phyloP scores from a whole-genome alignment of 768 basidiomycete genomes.

The Daedaleopsis nitida region DNA sequence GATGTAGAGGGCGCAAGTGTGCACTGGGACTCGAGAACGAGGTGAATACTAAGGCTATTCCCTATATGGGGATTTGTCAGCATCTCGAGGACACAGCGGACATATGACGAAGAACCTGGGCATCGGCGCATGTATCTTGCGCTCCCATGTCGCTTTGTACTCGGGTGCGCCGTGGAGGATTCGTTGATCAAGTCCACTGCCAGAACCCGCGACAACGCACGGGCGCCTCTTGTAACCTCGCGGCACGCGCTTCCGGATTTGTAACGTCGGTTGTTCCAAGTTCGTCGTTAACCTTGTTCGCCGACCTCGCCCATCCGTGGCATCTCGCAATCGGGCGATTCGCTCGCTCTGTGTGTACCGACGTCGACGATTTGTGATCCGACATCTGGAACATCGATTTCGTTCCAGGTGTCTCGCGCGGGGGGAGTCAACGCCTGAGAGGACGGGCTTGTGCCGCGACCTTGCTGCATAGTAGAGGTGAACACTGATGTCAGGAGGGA shows the following conservation, averaged over 20 bases:
- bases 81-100: neutral
- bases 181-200: conserved; percentile 4
- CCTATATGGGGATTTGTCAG: conserved; percentile 5
- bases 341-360: conserved; percentile 5
- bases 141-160: conserved; percentile 2
- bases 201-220: neutral
- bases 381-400: too few relatives aligned
- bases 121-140: neutral
- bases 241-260: neutral
- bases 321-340: conserved; percentile 2
- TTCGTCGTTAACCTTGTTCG: conserved; percentile 11
- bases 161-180: neutral
- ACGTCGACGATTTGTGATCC: too few relatives aligned
- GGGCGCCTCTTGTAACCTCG: neutral
- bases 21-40: neutral
- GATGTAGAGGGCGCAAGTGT: neutral
- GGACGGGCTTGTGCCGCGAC: too few relatives aligned
- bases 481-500: too few relatives aligned
- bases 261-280: conserved; percentile 4
- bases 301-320: neutral
- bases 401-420: too few relatives aligned
- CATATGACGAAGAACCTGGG: neutral
- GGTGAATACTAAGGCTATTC: conserved; percentile 11
- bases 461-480: too few relatives aligned
- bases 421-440: too few relatives aligned